A percentile compares a stretch with the other conserved stretches of the same genome.
These are phyloP conservation scores for Dalbergia cochinchinensis DNA, from an alignment of 306 rosid genomes.

Conservation along the genomic window DNA sequence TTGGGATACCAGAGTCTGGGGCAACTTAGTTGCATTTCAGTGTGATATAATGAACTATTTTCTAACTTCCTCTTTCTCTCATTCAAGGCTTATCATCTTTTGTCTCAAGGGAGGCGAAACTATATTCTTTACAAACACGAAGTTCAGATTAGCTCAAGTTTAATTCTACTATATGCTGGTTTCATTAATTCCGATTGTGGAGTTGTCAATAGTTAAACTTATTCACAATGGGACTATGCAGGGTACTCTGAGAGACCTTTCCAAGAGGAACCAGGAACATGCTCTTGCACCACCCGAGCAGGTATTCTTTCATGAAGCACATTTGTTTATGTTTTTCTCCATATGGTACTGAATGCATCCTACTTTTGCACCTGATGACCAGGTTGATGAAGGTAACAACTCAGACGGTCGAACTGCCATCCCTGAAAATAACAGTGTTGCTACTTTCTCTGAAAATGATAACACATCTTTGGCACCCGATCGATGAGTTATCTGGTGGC, in stretches of 20 bases:
- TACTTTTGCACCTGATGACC: constrained; percentile 32
- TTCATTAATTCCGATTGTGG: background rate
- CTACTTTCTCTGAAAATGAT: constrained; percentile 62
- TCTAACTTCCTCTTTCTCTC: constrained; percentile 11
- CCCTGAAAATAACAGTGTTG: constrained; percentile 53
- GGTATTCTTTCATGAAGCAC: constrained; percentile 52
- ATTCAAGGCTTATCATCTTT: background rate
- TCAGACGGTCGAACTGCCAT: constrained; percentile 57
- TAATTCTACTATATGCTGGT: constrained; percentile 28
- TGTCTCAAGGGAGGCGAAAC: constrained; percentile 2
- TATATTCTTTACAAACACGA: constrained; percentile 1
- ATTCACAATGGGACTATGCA: constrained; percentile 49
- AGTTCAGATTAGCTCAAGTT: constrained; percentile 14
- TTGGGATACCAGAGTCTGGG: constrained; percentile 22
- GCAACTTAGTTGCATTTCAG: constrained; percentile 9
- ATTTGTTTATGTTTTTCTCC: background rate
- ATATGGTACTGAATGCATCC: background rate
- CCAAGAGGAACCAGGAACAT: constrained; percentile 79
- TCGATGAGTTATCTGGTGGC: constrained; percentile 51
- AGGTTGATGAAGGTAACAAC: constrained; percentile 74
- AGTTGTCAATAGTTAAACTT: constrained; percentile 8
- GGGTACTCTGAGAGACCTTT: constrained; percentile 86
- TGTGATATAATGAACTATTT: background rate
- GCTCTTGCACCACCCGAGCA: constrained; percentile 56
- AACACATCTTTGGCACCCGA: constrained; percentile 65